These are phyloP conservation scores for Sporothrix sp. DNA, from an alignment of 2,329 filamentous ascomycete species.

Conservation along the genomic window DNA sequence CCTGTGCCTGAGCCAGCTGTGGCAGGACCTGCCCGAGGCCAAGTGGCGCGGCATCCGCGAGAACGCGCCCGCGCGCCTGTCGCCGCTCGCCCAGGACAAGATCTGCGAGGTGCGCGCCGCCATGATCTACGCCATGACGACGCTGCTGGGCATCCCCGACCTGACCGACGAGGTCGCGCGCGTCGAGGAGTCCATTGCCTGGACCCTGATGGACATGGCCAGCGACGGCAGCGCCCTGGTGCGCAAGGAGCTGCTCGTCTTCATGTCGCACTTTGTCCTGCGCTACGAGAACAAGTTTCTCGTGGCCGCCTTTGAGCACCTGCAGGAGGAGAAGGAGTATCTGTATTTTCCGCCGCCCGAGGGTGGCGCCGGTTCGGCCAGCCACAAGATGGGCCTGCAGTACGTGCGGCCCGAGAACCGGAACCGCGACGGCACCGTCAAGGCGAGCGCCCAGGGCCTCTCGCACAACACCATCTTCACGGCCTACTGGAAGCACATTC, in stretches of 20 bases:
- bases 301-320: conserved; percentile 83
- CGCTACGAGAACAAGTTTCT: conserved; percentile 89
- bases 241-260: conserved; percentile 83
- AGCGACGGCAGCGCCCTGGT: conserved; percentile 93
- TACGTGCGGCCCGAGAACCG: conserved; percentile 48
- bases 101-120: conserved; percentile 89
- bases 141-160: conserved; percentile 87
- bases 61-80: conserved; percentile 71
- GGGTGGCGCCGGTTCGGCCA: conserved; percentile 19
- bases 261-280: conserved; percentile 83
- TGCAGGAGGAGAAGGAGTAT: conserved; percentile 72
- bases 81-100: conserved; percentile 70
- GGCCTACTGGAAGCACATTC: conserved; percentile 85
- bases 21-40: conserved; percentile 81
- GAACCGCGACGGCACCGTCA: conserved; percentile 48
- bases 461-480: conserved; percentile 87
- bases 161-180: conserved; percentile 82
- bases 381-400: conserved; percentile 54
- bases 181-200: conserved; percentile 83
- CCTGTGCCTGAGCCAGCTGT: conserved; percentile 88
- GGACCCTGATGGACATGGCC: conserved; percentile 81
- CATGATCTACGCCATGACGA: conserved; percentile 87
- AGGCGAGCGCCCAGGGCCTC: conserved; percentile 46
- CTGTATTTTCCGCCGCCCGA: conserved; percentile 45
- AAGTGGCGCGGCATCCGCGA: conserved; percentile 94